Conservation (phyloP, 108 stramenopile genomes). For the Schizochytrium sp. region DNA sequence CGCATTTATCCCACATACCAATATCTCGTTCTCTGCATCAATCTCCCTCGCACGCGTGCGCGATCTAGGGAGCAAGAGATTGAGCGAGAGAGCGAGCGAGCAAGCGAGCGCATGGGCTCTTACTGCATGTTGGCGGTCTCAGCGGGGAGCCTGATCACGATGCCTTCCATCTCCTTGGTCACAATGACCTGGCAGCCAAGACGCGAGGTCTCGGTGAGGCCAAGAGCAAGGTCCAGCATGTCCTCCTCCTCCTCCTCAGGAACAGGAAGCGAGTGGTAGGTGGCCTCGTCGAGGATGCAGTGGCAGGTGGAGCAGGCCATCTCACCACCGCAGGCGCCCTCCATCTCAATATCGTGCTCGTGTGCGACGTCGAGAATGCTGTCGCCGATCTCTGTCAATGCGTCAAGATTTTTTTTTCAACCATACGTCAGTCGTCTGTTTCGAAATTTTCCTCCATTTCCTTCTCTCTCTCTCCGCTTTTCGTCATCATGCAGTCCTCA, state of each 20-base stretch:
- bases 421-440: no score
- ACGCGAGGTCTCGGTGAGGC: slow-evolving; percentile 89
- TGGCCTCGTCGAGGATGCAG: slow-evolving; percentile 74
- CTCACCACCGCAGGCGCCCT: slow-evolving; percentile 57
- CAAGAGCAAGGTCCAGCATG: slow-evolving; percentile 96
- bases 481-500: background rate
- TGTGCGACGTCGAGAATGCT: slow-evolving; percentile 46
- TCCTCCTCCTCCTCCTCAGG: slow-evolving; percentile 91
- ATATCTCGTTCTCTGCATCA: no score
- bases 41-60: no score
- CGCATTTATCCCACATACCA: no score
- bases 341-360: slow-evolving; percentile 51
- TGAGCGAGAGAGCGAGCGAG: no score
- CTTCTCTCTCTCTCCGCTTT: no score
- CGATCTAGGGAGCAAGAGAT: no score
- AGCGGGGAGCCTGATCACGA: slow-evolving; percentile 56
- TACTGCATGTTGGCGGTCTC: slow-evolving; percentile 39
- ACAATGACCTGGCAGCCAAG: slow-evolving; percentile 92
- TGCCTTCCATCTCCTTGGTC: no score
- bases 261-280: slow-evolving; percentile 71
- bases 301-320: slow-evolving; percentile 72
- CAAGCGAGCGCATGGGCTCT: no score
- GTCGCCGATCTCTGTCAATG: slow-evolving; percentile 20
- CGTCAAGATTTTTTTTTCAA: no score
- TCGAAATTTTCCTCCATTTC: background rate